Evolutionary conservation across 2,329 filamentous ascomycete genomes (phyloP).

Genomic region (Cladosporium sp.): DNA sequence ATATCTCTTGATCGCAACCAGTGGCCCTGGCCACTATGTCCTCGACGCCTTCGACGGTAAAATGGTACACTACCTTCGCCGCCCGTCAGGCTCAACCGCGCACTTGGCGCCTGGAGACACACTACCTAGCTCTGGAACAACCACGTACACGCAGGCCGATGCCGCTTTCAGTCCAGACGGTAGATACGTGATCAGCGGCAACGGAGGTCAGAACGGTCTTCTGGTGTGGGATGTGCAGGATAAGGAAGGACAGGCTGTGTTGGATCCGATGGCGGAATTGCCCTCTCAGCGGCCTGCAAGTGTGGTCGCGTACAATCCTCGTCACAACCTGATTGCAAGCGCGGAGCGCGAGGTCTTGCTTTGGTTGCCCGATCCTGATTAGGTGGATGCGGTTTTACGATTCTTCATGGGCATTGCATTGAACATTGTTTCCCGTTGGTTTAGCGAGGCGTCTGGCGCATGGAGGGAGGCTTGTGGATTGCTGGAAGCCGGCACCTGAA

Average conservation of each 20-base stretch:
- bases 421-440: not conserved
- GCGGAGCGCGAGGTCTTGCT: slow-evolving; percentile 69
- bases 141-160: slow-evolving; percentile 56
- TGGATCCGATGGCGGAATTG: slow-evolving; percentile 59
- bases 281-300: slow-evolving; percentile 61
- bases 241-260: slow-evolving; percentile 49
- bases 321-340: slow-evolving; percentile 85
- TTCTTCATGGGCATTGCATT: not conserved
- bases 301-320: slow-evolving; percentile 79
- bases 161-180: slow-evolving; percentile 87
- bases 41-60: slow-evolving; percentile 87
- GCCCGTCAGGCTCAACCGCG: slow-evolving; percentile 21
- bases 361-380: slow-evolving; percentile 43
- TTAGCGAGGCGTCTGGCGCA: slow-evolving; percentile 11
- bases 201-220: slow-evolving; percentile 57
- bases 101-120: slow-evolving; percentile 36
- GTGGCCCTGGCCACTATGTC: slow-evolving; percentile 77
- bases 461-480: no score
- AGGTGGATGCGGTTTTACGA: not conserved
- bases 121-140: slow-evolving; percentile 46
- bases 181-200: slow-evolving; percentile 79
- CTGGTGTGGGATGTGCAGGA: slow-evolving; percentile 78
- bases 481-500: no score
- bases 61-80: slow-evolving; percentile 40
- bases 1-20: slow-evolving; percentile 74